Base-by-base conservation (phyloP, 2,329 filamentous ascomycete genomes). In the Phialophora chinensis region DNA sequence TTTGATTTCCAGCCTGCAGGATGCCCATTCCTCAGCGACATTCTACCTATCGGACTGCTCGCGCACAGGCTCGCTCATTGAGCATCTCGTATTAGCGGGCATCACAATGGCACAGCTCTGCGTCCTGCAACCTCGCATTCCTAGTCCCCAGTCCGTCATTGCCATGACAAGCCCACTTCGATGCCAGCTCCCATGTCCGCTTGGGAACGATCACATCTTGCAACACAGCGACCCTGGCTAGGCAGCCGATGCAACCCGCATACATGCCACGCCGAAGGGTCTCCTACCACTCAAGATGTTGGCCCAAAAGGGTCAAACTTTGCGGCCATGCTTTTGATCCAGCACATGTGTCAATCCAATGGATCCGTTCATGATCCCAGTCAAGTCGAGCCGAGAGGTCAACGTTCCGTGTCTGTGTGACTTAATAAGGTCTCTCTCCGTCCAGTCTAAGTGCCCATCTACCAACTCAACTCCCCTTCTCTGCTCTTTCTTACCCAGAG, bases 331-430 rank as follows among this genome's bases (percentile, higher is more conserved):
- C 4, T 4, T 49, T 29, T 31, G 6, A n/a, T 50, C 47, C 14
- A 20, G 7, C 57, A 60, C 57, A 60, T 60, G 57, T 25, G 11
- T 17, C 25, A 5, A 60, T 60, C 31, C 23, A 50, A 29, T 60
- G 57, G 57, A 31, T 60, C 57, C 8, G 20, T 5, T 6, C 20
- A 52, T 5, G 49, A 17, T 52, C 49, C 49, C 49, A 52, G 20
- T 27, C 6, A 14, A 29, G 8, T 14, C n/a, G 17, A 52, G 49
- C 20, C 6, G 23, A 7, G 25, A 23, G 20, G 49, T 52, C 49
- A 10, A 52, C 23, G 25, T 0, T 29, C 1, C 4, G 57, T 35
- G 47, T 31, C 59, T 14, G 27, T 42, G 20, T 38, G 47, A 20
- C 31, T 61, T 61, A 42, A 61, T 12, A 50, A 61, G 33, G 8